Evolutionary conservation across 192 early-diverging fungal genomes (phyloP).

Genomic region (Phycomyces nitens): DNA sequence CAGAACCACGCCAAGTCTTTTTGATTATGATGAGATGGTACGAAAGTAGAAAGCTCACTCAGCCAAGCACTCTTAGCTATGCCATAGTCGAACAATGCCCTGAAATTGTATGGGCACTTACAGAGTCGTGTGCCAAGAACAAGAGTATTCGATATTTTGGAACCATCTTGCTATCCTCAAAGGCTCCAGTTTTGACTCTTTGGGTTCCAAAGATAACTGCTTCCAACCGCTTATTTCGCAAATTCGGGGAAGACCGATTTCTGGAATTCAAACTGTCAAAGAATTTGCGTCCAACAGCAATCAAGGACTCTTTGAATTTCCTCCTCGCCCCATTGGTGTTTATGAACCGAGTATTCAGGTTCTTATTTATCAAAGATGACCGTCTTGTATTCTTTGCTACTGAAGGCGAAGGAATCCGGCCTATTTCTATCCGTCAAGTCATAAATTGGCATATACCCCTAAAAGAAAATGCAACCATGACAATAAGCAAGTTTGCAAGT

Average conservation of each 20-base stretch:
- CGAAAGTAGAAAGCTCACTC: not conserved
- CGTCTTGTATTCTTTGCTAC: conserved; percentile 33
- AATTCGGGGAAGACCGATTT: conserved; percentile 29
- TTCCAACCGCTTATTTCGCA: conserved; percentile 32
- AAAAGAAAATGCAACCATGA: conserved; percentile 18
- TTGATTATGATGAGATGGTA: not conserved
- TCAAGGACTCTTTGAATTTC: not conserved
- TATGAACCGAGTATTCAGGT: conserved; percentile 20
- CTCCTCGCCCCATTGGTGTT: conserved; percentile 23
- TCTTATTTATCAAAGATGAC: conserved; percentile 33
- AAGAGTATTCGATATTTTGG: not conserved
- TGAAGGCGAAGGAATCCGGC: conserved; percentile 8
- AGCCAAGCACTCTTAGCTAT: not conserved
- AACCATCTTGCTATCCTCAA: not conserved
- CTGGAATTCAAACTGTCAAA: conserved; percentile 19
- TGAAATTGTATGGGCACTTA: not conserved
- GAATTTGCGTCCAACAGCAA: not conserved
- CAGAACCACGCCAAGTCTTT: not conserved
- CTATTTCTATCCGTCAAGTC: conserved; percentile 15
- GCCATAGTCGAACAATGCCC: not conserved
- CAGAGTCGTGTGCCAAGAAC: not conserved
- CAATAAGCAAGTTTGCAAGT: conserved; percentile 26
- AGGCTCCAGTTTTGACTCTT: conserved; percentile 2
- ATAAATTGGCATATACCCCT: conserved; percentile 35
- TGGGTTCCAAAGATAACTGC: conserved; percentile 11